Base-by-base conservation (phyloP, 495 filamentous ascomycete species). In the Aspergillus steynii region DNA sequence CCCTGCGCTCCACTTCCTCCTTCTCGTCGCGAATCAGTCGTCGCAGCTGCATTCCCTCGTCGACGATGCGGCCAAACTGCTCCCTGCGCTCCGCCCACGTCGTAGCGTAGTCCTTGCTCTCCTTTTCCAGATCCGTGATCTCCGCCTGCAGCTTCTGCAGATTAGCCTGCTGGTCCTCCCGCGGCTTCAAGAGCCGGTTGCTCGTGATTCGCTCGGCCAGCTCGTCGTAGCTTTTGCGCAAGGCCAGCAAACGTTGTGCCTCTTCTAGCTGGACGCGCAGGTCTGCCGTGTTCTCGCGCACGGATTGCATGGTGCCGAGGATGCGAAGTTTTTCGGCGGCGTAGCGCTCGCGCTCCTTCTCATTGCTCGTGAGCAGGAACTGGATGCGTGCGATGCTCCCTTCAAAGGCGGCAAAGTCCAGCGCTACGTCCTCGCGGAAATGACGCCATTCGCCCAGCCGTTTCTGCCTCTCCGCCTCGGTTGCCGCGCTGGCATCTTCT, bases 21-120 rank as follows among this genome's bases (percentile, higher is more conserved):
- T 97, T 97, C 80, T 97, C 93, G 73, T 97, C 93, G 48, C 91
- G 85, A 65, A 99, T 98, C 66, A 96, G 77, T 34, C 88, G 84
- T 53, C 93, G 82, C 65, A 98, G 82, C 61, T 91, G 82, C 86
- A 89, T 90, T 4, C 92, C 90, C 79, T 98, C 93, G 46, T 93
- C 92, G 60, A 97, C 90, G 69, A 99, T 95, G 63, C 86, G 81
- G 12, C 88, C 90, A 74, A 98, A 99, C 75, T 96, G 92, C 67
- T 90, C 89, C 47, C 92, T 76, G 37, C 96, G 82, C 71, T 96
- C 92, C 20, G 83, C 77, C 94, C 94, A 98, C 4, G 92, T 96
- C 53, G 80, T 80, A 9, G 86, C 88, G 74, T 95, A 96, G 42
- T 88, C 86, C 72, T 84, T 81, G 70, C 90, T 90, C 76, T 98